A percentile compares a stretch with the other conserved stretches of the same genome.
Conservation (phyloP, 345 rosid species). For the Populus deltoides region DNA sequence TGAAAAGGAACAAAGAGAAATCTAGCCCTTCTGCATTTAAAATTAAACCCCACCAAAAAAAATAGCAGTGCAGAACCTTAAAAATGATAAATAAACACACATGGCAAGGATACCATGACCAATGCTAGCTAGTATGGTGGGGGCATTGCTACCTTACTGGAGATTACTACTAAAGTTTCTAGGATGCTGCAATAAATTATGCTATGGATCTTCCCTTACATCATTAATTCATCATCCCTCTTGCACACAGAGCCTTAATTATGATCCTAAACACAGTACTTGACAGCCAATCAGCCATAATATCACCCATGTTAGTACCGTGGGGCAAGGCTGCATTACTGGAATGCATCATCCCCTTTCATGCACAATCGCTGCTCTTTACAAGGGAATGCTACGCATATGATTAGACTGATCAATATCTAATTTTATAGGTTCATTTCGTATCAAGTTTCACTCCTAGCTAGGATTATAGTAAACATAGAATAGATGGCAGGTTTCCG, state of each 20-base stretch:
- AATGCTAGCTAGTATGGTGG: background rate
- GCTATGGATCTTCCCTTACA: background rate
- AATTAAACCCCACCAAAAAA: background rate
- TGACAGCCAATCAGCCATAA: background rate
- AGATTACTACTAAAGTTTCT: background rate
- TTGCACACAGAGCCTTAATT: background rate
- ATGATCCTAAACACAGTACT: background rate
- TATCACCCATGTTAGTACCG: background rate
- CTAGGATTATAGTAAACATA: background rate
- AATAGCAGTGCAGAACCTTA: background rate
- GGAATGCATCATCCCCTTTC: background rate
- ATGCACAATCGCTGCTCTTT: background rate
- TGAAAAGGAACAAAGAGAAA: slow-evolving; percentile 9
- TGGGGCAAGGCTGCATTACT: background rate
- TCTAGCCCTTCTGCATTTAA: background rate
- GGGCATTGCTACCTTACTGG: background rate
- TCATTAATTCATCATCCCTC: background rate
- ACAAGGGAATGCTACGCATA: background rate
- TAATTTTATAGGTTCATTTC: background rate
- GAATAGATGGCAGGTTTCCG: too few species aligned
- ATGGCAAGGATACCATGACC: background rate
- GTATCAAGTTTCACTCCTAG: background rate
- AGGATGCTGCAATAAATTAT: background rate
- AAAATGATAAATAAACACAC: background rate
- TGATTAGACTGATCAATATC: background rate